A percentile compares a stretch with the other conserved stretches of the same genome.
phyloP scores from a whole-genome alignment of 345 rosid species.

The Pistacia atlantica region DNA sequence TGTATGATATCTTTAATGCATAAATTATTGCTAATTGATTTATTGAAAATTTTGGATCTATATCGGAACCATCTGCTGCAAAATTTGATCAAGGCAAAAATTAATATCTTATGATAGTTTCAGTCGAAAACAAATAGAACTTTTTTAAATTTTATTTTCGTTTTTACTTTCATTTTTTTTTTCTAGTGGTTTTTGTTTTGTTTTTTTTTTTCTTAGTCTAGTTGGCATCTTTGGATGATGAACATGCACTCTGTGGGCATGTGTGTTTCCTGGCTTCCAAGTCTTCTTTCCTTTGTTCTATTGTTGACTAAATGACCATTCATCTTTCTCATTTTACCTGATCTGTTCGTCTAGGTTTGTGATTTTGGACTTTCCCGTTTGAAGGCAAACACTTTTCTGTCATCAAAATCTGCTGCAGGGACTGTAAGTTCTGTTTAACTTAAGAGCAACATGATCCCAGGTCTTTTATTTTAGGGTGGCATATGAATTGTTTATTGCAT shows the following conservation, averaged over 20 bases:
- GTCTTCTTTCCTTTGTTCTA: background rate
- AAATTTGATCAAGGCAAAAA: conserved; percentile 1
- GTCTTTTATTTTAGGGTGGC: conserved; percentile 13
- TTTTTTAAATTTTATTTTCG: background rate
- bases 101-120: background rate
- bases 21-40: background rate
- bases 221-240: conserved; percentile 1
- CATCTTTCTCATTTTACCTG: conserved; percentile 17
- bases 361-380: conserved; percentile 99
- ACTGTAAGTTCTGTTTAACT: conserved; percentile 69
- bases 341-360: conserved; percentile 63
- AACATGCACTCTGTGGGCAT: background rate
- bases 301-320: conserved; percentile 1
- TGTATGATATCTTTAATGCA: background rate
- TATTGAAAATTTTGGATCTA: background rate
- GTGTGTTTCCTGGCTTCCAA: background rate
- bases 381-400: conserved; percentile 92
- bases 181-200: background rate
- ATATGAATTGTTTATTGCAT: background rate
- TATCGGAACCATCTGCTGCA: background rate
- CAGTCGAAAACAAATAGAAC: background rate
- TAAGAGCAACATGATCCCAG: background rate
- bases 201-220: background rate
- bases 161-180: background rate
- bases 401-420: conserved; percentile 99